Evolutionary conservation across 176 grass and related monocot species (phyloP).

Genomic region (Oryza punctata): DNA sequence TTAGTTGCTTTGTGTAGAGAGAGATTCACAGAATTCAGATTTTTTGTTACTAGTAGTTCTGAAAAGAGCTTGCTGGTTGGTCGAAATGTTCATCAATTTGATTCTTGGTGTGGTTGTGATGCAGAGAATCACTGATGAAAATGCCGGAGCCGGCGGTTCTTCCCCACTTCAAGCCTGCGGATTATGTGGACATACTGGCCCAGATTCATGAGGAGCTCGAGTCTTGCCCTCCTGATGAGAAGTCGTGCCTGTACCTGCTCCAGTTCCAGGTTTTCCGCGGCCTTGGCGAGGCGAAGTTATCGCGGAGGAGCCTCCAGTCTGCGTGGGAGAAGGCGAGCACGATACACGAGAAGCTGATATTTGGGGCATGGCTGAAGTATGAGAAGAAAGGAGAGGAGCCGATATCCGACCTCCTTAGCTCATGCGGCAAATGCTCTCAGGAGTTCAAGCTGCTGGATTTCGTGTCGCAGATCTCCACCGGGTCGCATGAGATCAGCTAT

Average conservation of each 20-base stretch:
- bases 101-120: slow-evolving; percentile 12
- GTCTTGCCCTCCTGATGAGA: slow-evolving; percentile 65
- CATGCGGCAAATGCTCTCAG: slow-evolving; percentile 88
- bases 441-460: slow-evolving; percentile 90
- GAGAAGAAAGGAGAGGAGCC: slow-evolving; percentile 92
- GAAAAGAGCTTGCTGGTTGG: too few relatives aligned
- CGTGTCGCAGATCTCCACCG: slow-evolving; percentile 59
- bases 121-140: slow-evolving; percentile 91
- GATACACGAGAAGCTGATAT: slow-evolving; percentile 91
- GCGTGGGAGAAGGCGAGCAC: slow-evolving; percentile 90
- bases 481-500: slow-evolving; percentile 37
- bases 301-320: slow-evolving; percentile 70
- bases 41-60: background rate
- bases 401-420: slow-evolving; percentile 79
- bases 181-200: slow-evolving; percentile 81
- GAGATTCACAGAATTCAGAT: background rate
- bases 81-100: too few relatives aligned
- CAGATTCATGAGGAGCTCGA: slow-evolving; percentile 97
- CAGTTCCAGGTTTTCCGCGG: slow-evolving; percentile 90
- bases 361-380: slow-evolving; percentile 86
- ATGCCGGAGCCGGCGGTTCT: slow-evolving; percentile 70
- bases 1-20: background rate
- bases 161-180: slow-evolving; percentile 73
- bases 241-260: slow-evolving; percentile 71
- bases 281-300: slow-evolving; percentile 84